Evolutionary conservation across 352 stramenopile species (phyloP), one percentile per base, ranked within the genome.

Genomic region (Pythium rhizo-oryzae): DNA sequence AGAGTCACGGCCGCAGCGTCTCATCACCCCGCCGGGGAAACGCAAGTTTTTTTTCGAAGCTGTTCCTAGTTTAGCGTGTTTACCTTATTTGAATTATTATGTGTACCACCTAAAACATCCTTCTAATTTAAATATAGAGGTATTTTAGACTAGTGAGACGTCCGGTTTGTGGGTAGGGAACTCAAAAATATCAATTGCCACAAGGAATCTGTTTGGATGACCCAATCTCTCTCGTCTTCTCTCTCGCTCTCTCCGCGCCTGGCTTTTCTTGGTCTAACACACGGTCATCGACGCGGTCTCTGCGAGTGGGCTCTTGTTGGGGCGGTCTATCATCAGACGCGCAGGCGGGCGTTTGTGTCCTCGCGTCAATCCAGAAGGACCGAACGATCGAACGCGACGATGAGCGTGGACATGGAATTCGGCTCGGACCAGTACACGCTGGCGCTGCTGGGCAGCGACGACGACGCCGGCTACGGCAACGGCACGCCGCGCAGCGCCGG

Each of bases 371-470:
- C 43, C 61, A 23, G 21, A 35, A 59, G 54, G 8, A 37, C 8
- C 33, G 24, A 43, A 35, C n/a, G 18, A 58, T 41, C 23, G 9
- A 47, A 18, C 19, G 18, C 30, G 19, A 68, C 35, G 28, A 69
- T 69, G 55, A 65, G 59, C 28, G 59, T 70, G n/a, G 56, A 72
- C 46, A 65, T 71, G 69, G 69, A 75, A 43, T 63, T 72, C 25
- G 59, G 51, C 19, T 61, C 62, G n/a, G 67, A 71, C 69, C 62
- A 75, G 56, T 70, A 90, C 67, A 76, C 82, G 67, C 82, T 91
- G 43, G 75, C 82, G 61, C 69, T 91, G 56, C 77, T 90, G 21
- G 72, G 41, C 41, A 85, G 80, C 70, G 84, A 91, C 47, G 78
- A 85, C 58, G 81, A 93, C 35, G 30, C 23, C 0, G 65, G 80